Base-by-base conservation (phyloP, 1,284 basidiomycete genomes). In the Cronartium quercuum region DNA sequence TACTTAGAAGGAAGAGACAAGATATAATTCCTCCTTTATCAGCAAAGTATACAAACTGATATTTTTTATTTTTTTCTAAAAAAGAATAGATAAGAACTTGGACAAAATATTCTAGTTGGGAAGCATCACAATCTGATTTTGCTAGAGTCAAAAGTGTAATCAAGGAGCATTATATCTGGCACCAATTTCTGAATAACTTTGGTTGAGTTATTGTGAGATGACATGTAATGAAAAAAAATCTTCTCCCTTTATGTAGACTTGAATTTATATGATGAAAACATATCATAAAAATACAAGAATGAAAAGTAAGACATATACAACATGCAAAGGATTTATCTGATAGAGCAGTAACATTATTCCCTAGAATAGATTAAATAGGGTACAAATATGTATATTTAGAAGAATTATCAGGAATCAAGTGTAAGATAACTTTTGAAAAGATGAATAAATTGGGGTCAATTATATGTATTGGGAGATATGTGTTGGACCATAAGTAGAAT, bases 381-480 rank as follows among this genome's bases (percentile, higher is more conserved):
- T 79, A 77, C 77, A 97, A 97, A 83, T 98, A 97, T 78, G 95
- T 98, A 68, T 97, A 97, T 83, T 87, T 98, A 70, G 95, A 99
- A 82, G 95, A 99, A 82, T 87, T 99, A 2, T 86, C 98, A 13
- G 91, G 95, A 80, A 44, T 87, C 92, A 0, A 96, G 95, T 38
- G 94, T 94, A 0, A 88, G 95, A 10, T 94, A 98, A 82, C 91
- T 98, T 75, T 98, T 98, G 80, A 96, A 99, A 83, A 87, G 95
- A 63, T 98, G 95, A 96, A 96, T 98, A 93, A 87, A 90, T 77
- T 98, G 96, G 96, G 94, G n/a, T n/a, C n/a, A n/a, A n/a, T n/a
- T n/a, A n/a, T n/a, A n/a, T n/a, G n/a, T n/a, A n/a, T n/a, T n/a
- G n/a, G n/a, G n/a, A n/a, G n/a, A n/a, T n/a, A n/a, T n/a, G n/a